Evolutionary conservation across 2,329 filamentous ascomycete genomes (phyloP).

Genomic region (Dothistroma septosporum): DNA sequence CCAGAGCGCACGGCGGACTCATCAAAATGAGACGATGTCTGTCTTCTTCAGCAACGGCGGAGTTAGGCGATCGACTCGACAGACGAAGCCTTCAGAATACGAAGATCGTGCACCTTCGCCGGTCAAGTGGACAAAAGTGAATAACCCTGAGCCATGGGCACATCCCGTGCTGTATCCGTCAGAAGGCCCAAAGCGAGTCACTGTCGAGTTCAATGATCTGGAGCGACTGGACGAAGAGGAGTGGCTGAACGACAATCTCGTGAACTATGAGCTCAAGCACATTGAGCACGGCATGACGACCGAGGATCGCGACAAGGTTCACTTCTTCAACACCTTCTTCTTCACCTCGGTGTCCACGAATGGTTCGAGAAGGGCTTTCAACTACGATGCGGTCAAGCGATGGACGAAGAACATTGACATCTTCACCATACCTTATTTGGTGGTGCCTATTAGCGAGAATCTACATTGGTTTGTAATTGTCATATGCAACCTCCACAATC

Average conservation of each 20-base stretch:
- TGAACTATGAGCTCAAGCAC: slow-evolving; percentile 75
- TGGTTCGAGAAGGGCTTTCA: slow-evolving; percentile 57
- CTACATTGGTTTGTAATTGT: slow-evolving; percentile 91
- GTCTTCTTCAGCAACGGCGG: slow-evolving; percentile 5
- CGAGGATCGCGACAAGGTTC: slow-evolving; percentile 55
- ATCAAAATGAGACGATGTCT: slow-evolving; percentile 1
- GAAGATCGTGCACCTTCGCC: slow-evolving; percentile 12
- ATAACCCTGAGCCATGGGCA: slow-evolving; percentile 27
- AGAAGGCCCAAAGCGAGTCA: slow-evolving; percentile 56
- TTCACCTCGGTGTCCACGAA: slow-evolving; percentile 66
- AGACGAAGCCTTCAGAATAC: slow-evolving; percentile 14
- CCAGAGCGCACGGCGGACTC: not conserved
- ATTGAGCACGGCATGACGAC: slow-evolving; percentile 31
- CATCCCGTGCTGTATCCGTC: slow-evolving; percentile 58
- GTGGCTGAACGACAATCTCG: slow-evolving; percentile 87
- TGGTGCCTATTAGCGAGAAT: slow-evolving; percentile 86
- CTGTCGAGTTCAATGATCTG: slow-evolving; percentile 69
- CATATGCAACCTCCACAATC: slow-evolving; percentile 77
- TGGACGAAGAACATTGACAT: slow-evolving; percentile 82
- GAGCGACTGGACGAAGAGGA: slow-evolving; percentile 74
- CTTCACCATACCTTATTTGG: slow-evolving; percentile 79
- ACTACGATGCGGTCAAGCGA: slow-evolving; percentile 77
- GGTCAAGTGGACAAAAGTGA: slow-evolving; percentile 24
- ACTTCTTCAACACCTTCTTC: slow-evolving; percentile 93
- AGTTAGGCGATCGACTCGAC: slow-evolving; percentile 19